These are phyloP conservation scores for Casaregolazyma suthepensis DNA, from an alignment of 1,139 yeast species.

Conservation along the genomic window DNA sequence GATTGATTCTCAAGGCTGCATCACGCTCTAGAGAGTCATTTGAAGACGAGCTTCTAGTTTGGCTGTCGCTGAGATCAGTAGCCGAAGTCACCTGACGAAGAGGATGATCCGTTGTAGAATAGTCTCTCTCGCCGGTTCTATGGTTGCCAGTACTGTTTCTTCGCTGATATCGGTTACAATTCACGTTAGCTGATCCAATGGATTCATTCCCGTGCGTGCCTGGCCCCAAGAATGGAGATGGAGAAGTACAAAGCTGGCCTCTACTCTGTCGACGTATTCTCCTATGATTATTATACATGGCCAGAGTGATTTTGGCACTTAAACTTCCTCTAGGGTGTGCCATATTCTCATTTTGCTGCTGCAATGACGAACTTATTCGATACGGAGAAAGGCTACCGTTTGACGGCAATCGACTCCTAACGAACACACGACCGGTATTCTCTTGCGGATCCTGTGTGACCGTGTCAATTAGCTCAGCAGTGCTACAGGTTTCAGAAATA, in stretches of 20 bases:
- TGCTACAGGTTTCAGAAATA: background rate
- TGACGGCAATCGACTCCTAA: background rate
- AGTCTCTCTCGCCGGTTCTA: background rate
- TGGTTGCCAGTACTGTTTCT: background rate
- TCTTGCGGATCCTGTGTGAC: background rate
- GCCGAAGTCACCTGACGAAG: constrained; percentile 8
- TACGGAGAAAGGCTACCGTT: background rate
- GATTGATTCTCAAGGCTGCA: background rate
- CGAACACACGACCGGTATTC: background rate
- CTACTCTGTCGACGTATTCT: background rate
- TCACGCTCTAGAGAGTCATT: background rate
- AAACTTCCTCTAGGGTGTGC: constrained; percentile 6
- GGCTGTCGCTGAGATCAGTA: background rate
- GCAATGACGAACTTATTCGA: background rate
- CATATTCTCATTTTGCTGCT: background rate
- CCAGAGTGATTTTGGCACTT: constrained; percentile 8
- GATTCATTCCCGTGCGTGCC: background rate
- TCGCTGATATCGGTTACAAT: background rate
- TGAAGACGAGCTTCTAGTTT: background rate
- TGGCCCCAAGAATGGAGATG: background rate
- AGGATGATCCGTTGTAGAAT: constrained; percentile 6
- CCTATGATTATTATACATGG: constrained; percentile 6
- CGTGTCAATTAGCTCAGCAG: background rate
- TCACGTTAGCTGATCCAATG: background rate
- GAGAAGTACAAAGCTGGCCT: background rate